Conservation (phyloP, 768 basidiomycete genomes). For the Royoungia palumana region DNA sequence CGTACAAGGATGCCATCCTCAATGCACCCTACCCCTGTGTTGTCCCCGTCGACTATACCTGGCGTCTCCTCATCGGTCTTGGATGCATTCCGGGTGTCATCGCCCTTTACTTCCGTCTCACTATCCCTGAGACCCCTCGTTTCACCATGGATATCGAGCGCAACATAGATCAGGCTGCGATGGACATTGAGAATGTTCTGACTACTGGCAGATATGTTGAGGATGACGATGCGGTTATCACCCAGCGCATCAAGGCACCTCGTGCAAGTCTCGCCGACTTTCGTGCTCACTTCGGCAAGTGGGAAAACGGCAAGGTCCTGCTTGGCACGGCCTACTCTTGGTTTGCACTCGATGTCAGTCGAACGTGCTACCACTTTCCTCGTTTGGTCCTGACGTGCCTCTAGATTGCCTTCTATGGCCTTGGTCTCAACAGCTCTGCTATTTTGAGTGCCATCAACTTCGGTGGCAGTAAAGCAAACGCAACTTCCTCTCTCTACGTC, state of each 20-base stretch:
- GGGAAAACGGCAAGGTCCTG: constrained; percentile 77
- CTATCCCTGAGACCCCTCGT: constrained; percentile 89
- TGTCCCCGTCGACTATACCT: constrained; percentile 65
- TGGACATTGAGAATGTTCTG: constrained; percentile 71
- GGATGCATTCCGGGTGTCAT: constrained; percentile 78
- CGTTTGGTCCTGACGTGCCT: constrained; percentile 1
- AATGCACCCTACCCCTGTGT: constrained; percentile 37
- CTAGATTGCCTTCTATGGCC: constrained; percentile 84
- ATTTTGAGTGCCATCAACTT: constrained; percentile 70
- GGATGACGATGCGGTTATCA: constrained; percentile 48
- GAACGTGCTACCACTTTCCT: not conserved
- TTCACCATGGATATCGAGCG: constrained; percentile 89
- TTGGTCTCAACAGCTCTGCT: constrained; percentile 78
- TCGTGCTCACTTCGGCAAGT: constrained; percentile 58
- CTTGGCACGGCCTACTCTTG: constrained; percentile 79
- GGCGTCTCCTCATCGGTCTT: constrained; percentile 87
- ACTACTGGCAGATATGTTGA: constrained; percentile 42
- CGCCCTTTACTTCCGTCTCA: constrained; percentile 89
- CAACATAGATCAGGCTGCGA: constrained; percentile 70
- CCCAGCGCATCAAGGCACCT: constrained; percentile 62
- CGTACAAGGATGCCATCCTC: constrained; percentile 63
- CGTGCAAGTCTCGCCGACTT: constrained; percentile 72
- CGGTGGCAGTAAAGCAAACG: constrained; percentile 41
- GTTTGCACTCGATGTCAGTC: constrained; percentile 80
- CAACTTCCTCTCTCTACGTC: constrained; percentile 37